Percentiles rank a stretch among this genome's conserved stretches.
Conservation (phyloP, 495 filamentous ascomycete species). For the Lasiosphaeris hirsuta region DNA sequence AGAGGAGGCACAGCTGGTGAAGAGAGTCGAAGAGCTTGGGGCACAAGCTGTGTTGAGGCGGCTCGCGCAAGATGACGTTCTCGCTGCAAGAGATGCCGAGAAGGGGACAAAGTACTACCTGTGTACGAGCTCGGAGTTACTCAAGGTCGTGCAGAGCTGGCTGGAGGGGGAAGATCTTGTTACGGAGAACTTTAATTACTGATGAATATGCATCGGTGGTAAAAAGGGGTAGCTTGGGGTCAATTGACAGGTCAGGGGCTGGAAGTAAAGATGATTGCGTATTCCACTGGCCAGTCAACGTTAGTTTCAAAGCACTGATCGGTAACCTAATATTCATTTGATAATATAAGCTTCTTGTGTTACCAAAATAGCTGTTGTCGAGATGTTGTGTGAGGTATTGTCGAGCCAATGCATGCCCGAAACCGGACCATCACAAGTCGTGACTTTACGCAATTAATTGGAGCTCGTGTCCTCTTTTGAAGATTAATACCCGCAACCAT, state of each 20-base stretch:
- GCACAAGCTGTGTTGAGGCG: constrained; percentile 48
- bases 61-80: constrained; percentile 53
- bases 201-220: constrained; percentile 13
- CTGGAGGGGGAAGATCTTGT: constrained; percentile 57
- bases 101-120: constrained; percentile 58
- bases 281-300: too few species aligned
- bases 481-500: too few species aligned
- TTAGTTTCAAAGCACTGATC: too few species aligned
- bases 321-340: too few species aligned
- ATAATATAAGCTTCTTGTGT: too few species aligned
- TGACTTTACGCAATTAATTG: too few species aligned
- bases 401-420: too few species aligned
- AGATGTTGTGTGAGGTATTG: too few species aligned
- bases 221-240: background rate
- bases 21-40: constrained; percentile 32
- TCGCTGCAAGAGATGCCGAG: constrained; percentile 33
- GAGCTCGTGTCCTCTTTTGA: too few species aligned
- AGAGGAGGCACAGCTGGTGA: constrained; percentile 23
- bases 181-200: constrained; percentile 73
- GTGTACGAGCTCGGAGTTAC: constrained; percentile 58
- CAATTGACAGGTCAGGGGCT: background rate
- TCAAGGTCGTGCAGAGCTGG: constrained; percentile 58
- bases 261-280: too few species aligned
- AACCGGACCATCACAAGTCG: too few species aligned
- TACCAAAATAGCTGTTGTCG: too few species aligned